phyloP scores from a whole-genome alignment of 163 green algal genomes.

The Scenedesmus sp. region DNA sequence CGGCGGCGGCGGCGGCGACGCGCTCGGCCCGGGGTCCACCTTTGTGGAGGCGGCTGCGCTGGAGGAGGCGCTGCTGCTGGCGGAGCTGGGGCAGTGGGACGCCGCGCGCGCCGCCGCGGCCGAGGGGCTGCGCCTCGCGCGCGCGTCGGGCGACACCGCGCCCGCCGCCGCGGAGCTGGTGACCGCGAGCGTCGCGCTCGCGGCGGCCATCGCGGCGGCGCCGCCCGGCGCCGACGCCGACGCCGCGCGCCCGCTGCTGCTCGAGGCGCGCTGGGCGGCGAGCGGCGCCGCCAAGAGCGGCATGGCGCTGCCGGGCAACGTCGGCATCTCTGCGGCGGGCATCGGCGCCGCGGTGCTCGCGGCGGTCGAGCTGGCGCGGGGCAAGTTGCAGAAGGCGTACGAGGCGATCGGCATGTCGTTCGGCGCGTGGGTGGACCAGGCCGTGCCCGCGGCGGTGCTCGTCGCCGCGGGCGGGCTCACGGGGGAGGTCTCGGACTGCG shows the following conservation, averaged over 20 bases:
- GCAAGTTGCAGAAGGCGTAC: conserved; percentile 12
- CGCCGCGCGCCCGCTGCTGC: not conserved
- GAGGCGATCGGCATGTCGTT: conserved; percentile 31
- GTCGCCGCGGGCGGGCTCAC: conserved; percentile 30
- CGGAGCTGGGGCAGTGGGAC: conserved; percentile 34
- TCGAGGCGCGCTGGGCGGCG: conserved; percentile 26
- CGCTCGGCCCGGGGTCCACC: not conserved
- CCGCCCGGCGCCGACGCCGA: conserved; percentile 11
- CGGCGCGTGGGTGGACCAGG: conserved; percentile 28
- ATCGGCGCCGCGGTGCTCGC: conserved; percentile 37
- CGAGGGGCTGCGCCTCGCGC: conserved; percentile 23
- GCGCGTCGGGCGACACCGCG: conserved; percentile 1
- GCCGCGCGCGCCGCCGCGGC: conserved; percentile 23
- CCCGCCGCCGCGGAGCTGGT: conserved; percentile 40
- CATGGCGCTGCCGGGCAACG: conserved; percentile 31
- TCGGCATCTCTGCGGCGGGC: conserved; percentile 27
- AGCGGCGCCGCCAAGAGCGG: conserved; percentile 19
- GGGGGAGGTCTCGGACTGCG: conserved; percentile 16
- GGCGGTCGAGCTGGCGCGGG: conserved; percentile 28
- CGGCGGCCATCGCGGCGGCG: not conserved
- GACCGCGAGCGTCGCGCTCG: conserved; percentile 16
- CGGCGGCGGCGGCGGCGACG: conserved; percentile 4
- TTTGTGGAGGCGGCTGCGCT: conserved; percentile 16
- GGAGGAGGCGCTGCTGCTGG: conserved; percentile 45
- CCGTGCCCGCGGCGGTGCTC: conserved; percentile 39